Percentiles rank a stretch among this genome's conserved stretches.
Conservation (phyloP, 2,329 filamentous ascomycete species). For the Pseudocercospora vitis region DNA sequence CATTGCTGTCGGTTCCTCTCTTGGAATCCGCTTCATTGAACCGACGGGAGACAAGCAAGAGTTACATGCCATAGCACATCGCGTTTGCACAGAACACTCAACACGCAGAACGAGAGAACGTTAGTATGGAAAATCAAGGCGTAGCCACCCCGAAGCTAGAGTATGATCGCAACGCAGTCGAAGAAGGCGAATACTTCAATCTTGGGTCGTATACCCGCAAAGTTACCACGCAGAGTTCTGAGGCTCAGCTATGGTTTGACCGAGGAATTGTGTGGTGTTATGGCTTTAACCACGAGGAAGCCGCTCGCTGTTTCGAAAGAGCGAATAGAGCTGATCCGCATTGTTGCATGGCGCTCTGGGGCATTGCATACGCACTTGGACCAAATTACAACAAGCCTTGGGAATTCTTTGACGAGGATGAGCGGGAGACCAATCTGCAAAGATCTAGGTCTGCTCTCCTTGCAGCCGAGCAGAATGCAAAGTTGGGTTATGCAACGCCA, state of each 20-base stretch:
- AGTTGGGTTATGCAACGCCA: slow-evolving; percentile 42
- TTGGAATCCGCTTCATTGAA: background rate
- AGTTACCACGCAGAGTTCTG: slow-evolving; percentile 54
- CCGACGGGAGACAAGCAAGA: too few relatives aligned
- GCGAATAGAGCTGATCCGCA: slow-evolving; percentile 56
- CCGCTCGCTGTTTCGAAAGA: slow-evolving; percentile 62
- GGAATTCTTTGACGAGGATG: slow-evolving; percentile 65
- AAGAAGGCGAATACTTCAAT: slow-evolving; percentile 45
- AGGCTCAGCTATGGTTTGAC: slow-evolving; percentile 67
- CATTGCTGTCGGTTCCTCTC: background rate
- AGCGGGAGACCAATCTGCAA: slow-evolving; percentile 55
- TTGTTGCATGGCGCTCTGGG: slow-evolving; percentile 68
- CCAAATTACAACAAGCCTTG: slow-evolving; percentile 82
- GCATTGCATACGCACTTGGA: slow-evolving; percentile 67
- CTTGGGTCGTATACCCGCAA: slow-evolving; percentile 60
- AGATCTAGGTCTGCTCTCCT: slow-evolving; percentile 50
- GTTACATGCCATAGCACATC: too few relatives aligned
- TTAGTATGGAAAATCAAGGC: background rate
- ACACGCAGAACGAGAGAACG: background rate
- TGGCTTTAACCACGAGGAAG: slow-evolving; percentile 75
- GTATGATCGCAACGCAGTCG: slow-evolving; percentile 3
- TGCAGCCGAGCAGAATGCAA: slow-evolving; percentile 43
- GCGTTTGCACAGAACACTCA: too few relatives aligned
- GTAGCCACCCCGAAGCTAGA: background rate
- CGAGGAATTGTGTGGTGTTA: slow-evolving; percentile 73